A percentile compares a stretch with the other conserved stretches of the same genome.
phyloP scores from a whole-genome alignment of 441 rosid genomes.

The Rhodomyrtus psidioides region DNA sequence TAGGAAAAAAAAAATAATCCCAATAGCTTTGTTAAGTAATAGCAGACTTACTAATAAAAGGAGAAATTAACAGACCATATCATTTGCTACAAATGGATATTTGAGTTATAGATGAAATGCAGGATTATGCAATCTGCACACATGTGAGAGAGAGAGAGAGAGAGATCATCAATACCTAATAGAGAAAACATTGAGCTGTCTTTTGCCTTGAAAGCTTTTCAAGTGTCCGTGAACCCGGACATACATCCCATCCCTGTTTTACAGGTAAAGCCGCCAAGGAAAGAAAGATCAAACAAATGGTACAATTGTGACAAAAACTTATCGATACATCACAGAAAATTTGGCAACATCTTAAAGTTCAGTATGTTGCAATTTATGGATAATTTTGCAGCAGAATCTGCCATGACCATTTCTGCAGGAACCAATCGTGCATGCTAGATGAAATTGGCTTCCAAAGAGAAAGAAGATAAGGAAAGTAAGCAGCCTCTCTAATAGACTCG shows the following conservation, averaged over 20 bases:
- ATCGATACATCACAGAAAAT: not conserved
- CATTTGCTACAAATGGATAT: not conserved
- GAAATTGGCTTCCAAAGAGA: not conserved
- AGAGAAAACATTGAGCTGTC: constrained; percentile 64
- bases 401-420: not conserved
- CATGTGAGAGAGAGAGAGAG: not conserved
- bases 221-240: constrained; percentile 84
- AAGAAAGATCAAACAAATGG: not conserved
- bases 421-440: not conserved
- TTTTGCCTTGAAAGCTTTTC: constrained; percentile 70
- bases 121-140: not conserved
- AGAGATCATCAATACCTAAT: constrained; percentile 38
- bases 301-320: not conserved
- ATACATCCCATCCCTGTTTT: constrained; percentile 67
- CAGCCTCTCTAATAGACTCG: not conserved
- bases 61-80: not conserved
- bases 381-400: not conserved
- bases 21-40: not conserved
- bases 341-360: not conserved
- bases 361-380: not conserved
- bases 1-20: not conserved
- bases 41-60: not conserved
- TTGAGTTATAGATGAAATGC: not conserved
- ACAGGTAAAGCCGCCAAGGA: not conserved
- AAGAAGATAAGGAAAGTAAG: not conserved